phyloP scores from a whole-genome alignment of 192 early-diverging fungal genomes.

The Cladochytrium replicatum region DNA sequence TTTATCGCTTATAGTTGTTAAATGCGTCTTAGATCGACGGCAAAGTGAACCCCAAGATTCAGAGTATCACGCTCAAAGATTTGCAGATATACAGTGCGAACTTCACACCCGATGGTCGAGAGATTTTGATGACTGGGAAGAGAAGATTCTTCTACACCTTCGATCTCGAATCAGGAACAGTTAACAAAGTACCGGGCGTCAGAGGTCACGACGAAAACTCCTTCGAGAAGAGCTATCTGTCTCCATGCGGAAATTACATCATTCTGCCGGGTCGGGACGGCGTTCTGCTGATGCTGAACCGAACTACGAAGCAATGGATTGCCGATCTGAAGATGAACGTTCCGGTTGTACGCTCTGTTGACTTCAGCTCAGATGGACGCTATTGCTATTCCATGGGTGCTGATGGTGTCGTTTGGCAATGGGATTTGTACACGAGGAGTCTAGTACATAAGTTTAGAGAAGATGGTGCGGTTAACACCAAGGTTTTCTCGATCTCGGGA shows the following conservation, averaged over 20 bases:
- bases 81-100: conserved; percentile 67
- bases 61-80: conserved; percentile 81
- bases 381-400: conserved; percentile 67
- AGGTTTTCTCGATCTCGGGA: conserved; percentile 56
- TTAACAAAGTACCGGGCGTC: conserved; percentile 62
- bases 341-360: conserved; percentile 47
- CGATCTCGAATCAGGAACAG: conserved; percentile 66
- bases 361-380: conserved; percentile 71
- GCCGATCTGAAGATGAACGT: conserved; percentile 86
- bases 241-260: conserved; percentile 62
- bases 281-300: conserved; percentile 68
- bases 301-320: conserved; percentile 79
- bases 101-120: conserved; percentile 65
- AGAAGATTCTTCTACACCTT: conserved; percentile 75
- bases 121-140: conserved; percentile 69
- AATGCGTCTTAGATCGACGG: conserved; percentile 62
- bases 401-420: conserved; percentile 86
- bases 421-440: conserved; percentile 64
- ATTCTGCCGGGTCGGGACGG: conserved; percentile 74
- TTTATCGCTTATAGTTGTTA: not conserved
- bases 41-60: conserved; percentile 84
- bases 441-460: conserved; percentile 75
- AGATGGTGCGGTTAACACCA: conserved; percentile 69
- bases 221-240: conserved; percentile 59
- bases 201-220: conserved; percentile 63